phyloP scores from a whole-genome alignment of 2,329 filamentous ascomycete species.

The Fusarium sp. region DNA sequence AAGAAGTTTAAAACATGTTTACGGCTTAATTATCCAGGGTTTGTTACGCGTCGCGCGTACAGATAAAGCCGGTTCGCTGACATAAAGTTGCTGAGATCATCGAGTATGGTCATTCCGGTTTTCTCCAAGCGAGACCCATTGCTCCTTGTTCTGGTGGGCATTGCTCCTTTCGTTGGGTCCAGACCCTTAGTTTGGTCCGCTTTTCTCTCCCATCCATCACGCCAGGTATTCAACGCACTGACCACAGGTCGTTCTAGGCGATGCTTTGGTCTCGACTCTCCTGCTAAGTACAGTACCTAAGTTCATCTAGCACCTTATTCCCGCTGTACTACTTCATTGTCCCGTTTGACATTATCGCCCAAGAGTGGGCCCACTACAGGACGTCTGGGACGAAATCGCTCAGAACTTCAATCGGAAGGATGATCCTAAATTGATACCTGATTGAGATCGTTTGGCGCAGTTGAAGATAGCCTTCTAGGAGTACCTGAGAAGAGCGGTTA shows the following conservation, averaged over 20 bases:
- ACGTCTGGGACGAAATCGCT: background rate
- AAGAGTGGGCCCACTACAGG: background rate
- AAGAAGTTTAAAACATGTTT: background rate
- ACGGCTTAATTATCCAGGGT: background rate
- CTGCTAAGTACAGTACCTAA: background rate
- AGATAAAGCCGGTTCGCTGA: background rate
- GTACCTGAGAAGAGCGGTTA: background rate
- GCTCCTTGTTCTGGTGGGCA: background rate
- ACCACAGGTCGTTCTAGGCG: background rate
- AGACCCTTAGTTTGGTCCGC: background rate
- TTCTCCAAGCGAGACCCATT: background rate
- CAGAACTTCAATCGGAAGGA: background rate
- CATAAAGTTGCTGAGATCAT: background rate
- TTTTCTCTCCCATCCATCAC: background rate
- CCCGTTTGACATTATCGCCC: background rate
- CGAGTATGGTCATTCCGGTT: background rate
- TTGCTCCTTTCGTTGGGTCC: background rate
- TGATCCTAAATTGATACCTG: rapidly evolving
- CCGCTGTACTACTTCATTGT: background rate
- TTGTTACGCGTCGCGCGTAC: background rate
- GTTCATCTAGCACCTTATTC: background rate
- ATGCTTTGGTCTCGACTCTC: background rate
- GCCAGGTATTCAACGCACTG: background rate
- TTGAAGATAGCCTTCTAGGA: background rate
- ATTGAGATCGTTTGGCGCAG: background rate